Conservation (phyloP, 129 eudicot genomes). For the Centrapalus pauciflorus region DNA sequence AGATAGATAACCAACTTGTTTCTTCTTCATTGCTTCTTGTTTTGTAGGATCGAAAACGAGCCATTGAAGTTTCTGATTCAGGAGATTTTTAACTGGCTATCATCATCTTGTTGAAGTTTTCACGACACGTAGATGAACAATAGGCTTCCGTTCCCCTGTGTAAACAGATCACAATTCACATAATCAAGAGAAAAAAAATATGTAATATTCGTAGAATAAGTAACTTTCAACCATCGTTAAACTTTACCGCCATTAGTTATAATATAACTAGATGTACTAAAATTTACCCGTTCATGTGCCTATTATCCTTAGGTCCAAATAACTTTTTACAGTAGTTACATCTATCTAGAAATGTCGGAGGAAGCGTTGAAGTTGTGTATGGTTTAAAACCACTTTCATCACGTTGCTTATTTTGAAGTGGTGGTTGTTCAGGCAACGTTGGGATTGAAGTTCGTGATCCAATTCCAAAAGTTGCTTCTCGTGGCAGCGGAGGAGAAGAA, state of each 20-base stretch:
- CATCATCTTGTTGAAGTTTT: neutral
- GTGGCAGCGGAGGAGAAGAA: neutral
- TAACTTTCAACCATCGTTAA: neutral
- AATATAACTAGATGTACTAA: too few species aligned
- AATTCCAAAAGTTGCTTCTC: neutral
- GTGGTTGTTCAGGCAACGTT: neutral
- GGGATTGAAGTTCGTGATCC: neutral
- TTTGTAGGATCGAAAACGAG: neutral
- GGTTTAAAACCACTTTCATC: neutral
- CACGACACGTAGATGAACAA: constrained; percentile 13
- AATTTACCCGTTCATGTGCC: constrained; percentile 15
- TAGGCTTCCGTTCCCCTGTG: constrained; percentile 12
- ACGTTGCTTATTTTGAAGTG: neutral
- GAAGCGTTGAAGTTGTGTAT: neutral
- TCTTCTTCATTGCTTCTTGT: too few species aligned
- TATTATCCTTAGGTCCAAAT: neutral
- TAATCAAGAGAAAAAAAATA: neutral
- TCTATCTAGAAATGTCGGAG: neutral
- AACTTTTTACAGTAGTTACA: constrained; percentile 4
- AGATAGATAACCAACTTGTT: too few species aligned
- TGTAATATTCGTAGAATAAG: neutral
- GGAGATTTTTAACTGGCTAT: neutral
- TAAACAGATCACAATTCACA: neutral
- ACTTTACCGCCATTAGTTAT: too few species aligned
- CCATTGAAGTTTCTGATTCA: neutral